These are phyloP conservation scores for Heliosperma pusillum DNA, from an alignment of 148 eudicot species.

Conservation along the genomic window DNA sequence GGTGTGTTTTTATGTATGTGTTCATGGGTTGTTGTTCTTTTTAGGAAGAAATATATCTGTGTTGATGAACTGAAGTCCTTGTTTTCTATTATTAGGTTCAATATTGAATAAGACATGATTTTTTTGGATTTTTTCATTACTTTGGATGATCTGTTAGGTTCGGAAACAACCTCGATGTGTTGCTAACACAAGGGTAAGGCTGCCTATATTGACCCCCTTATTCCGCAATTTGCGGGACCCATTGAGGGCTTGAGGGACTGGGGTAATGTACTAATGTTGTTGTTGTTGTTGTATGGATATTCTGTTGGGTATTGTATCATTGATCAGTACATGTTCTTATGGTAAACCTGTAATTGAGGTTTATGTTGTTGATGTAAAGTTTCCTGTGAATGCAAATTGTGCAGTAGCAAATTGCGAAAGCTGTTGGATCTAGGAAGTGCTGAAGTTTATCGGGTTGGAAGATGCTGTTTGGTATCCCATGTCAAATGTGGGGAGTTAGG, in stretches of 20 bases:
- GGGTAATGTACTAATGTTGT: too few species aligned
- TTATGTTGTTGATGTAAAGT: conserved; percentile 7
- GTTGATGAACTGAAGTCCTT: conserved; percentile 16
- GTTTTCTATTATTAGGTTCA: conserved; percentile 8
- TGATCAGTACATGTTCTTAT: background rate
- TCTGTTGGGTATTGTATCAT: background rate
- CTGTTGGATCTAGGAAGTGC: conserved; percentile 2
- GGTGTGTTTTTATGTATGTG: background rate
- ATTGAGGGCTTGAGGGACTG: too few species aligned
- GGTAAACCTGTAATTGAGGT: conserved; percentile 19
- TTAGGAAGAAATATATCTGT: conserved; percentile 20
- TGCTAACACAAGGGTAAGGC: too few species aligned
- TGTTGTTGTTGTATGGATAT: too few species aligned
- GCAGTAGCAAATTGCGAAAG: conserved; percentile 5
- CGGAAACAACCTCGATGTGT: background rate
- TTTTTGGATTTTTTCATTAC: background rate
- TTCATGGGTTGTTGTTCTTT: background rate
- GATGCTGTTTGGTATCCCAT: conserved; percentile 17
- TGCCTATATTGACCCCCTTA: too few species aligned
- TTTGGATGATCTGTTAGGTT: conserved; percentile 20
- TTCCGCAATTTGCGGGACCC: too few species aligned
- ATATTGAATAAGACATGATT: conserved; percentile 6
- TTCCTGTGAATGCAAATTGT: conserved; percentile 16
- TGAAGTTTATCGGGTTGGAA: conserved; percentile 7
- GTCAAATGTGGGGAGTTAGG: conserved; percentile 49